phyloP scores from a whole-genome alignment of 345 rosid species.

The Eucalyptus tenuipes region DNA sequence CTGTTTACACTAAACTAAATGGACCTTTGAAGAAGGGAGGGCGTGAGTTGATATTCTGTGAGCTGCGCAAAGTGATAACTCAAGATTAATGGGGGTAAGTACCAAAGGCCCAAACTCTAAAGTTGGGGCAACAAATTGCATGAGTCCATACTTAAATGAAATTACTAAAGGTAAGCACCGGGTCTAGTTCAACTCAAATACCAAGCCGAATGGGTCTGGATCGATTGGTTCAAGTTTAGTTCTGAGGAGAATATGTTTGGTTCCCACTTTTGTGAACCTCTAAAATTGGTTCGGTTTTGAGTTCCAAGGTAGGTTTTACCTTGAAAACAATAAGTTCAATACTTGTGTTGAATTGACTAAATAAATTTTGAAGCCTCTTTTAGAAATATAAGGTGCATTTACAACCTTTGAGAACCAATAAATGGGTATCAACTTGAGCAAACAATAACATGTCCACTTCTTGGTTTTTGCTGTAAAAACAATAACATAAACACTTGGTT shows the following conservation, averaged over 20 bases:
- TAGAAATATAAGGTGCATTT: not conserved
- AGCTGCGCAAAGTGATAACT: not conserved
- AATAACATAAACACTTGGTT: not conserved
- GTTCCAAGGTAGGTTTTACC: not conserved
- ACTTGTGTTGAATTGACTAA: fast-evolving
- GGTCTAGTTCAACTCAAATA: not conserved
- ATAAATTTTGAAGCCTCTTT: not conserved
- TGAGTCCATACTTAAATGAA: too few species aligned
- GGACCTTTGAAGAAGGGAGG: not conserved
- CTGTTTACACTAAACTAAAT: not conserved
- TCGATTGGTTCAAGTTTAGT: too few species aligned
- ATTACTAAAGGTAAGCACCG: not conserved
- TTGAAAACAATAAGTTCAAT: fast-evolving
- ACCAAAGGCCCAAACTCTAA: not conserved
- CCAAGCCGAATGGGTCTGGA: fast-evolving
- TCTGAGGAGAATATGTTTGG: too few species aligned
- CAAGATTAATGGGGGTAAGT: not conserved
- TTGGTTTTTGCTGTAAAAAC: not conserved
- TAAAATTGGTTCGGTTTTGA: too few species aligned
- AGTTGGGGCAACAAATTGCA: too few species aligned
- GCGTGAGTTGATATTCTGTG: not conserved
- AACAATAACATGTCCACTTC: not conserved
- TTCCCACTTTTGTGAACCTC: not conserved
- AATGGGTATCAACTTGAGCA: not conserved
- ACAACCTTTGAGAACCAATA: not conserved